A percentile compares a stretch with the other conserved stretches of the same genome.
phyloP scores from a whole-genome alignment of 345 rosid genomes.

The Eucalyptus decipiens region DNA sequence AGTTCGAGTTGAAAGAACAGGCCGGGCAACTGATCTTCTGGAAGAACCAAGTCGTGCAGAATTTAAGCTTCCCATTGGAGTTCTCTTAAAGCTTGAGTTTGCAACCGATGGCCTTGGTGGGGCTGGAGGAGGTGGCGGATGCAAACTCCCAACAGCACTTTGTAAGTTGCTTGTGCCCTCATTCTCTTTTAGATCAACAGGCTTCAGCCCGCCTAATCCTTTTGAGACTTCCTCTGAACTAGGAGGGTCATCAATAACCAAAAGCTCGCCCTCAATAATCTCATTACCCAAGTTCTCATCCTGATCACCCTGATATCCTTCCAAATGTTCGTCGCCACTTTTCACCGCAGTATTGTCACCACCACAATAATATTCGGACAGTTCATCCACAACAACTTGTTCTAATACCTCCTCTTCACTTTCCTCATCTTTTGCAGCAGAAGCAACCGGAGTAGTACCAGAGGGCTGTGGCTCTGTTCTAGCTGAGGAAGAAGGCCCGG shows the following conservation, averaged over 20 bases:
- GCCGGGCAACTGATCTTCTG: constrained; percentile 66
- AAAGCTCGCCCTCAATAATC: constrained; percentile 15
- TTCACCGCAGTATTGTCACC: constrained; percentile 24
- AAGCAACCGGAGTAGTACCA: constrained; percentile 19
- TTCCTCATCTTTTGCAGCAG: constrained; percentile 58
- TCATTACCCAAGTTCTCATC: constrained; percentile 24
- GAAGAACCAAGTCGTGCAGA: constrained; percentile 45
- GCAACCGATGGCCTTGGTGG: constrained; percentile 56
- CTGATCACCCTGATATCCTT: constrained; percentile 7
- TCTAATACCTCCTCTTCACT: constrained; percentile 38
- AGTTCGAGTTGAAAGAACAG: constrained; percentile 62
- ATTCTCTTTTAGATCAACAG: constrained; percentile 32
- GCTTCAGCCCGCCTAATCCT: constrained; percentile 24
- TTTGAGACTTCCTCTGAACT: constrained; percentile 12
- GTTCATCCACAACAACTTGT: constrained; percentile 35
- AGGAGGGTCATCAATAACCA: constrained; percentile 16
- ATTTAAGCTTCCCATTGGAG: constrained; percentile 34
- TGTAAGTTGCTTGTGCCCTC: constrained; percentile 39
- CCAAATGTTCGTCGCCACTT: constrained; percentile 36
- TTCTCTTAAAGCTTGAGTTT: constrained; percentile 41
- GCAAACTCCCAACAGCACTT: constrained; percentile 24
- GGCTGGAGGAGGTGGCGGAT: constrained; percentile 77
- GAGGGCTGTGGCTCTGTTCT: constrained; percentile 38
- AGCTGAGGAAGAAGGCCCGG: constrained; percentile 45
- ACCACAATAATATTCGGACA: constrained; percentile 24